Percentiles rank a stretch among this genome's conserved stretches.
Evolutionary conservation across 495 filamentous ascomycete species (phyloP).

Genomic region (Lasiosphaeria hispida): DNA sequence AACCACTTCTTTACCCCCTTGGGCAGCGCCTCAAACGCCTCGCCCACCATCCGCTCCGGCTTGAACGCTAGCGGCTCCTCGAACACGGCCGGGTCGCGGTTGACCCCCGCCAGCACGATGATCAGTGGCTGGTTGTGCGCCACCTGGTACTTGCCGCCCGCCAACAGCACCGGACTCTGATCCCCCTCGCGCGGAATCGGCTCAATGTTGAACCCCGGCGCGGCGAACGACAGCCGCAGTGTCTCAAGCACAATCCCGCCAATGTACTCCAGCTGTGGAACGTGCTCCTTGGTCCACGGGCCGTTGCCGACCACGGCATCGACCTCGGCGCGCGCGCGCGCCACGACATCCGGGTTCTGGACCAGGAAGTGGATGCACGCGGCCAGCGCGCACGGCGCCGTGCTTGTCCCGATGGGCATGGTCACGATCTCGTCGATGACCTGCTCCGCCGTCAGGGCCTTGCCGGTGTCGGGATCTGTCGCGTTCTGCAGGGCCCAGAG

Average conservation of each 20-base stretch:
- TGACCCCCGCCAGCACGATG: constrained; percentile 57
- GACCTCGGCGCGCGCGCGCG: constrained; percentile 63
- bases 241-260: constrained; percentile 65
- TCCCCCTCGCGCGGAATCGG: constrained; percentile 50
- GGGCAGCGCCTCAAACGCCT: constrained; percentile 57
- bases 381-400: constrained; percentile 49
- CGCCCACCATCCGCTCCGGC: constrained; percentile 66
- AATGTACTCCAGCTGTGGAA: constrained; percentile 61
- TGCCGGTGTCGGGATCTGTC: constrained; percentile 63
- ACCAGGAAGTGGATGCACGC: constrained; percentile 59
- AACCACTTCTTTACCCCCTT: constrained; percentile 65
- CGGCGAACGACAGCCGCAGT: constrained; percentile 60
- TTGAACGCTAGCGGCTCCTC: constrained; percentile 60
- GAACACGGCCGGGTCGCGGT: constrained; percentile 67
- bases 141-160: constrained; percentile 66
- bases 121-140: constrained; percentile 60
- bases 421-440: constrained; percentile 69
- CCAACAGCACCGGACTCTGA: constrained; percentile 40
- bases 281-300: constrained; percentile 52
- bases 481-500: constrained; percentile 64
- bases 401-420: constrained; percentile 48
- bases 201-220: constrained; percentile 66
- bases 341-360: constrained; percentile 58
- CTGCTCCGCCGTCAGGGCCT: constrained; percentile 54
- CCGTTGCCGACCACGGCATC: constrained; percentile 57